These are phyloP conservation scores for Trichophyton schoenleinii DNA, from an alignment of 2,329 filamentous ascomycete species.

Conservation along the genomic window DNA sequence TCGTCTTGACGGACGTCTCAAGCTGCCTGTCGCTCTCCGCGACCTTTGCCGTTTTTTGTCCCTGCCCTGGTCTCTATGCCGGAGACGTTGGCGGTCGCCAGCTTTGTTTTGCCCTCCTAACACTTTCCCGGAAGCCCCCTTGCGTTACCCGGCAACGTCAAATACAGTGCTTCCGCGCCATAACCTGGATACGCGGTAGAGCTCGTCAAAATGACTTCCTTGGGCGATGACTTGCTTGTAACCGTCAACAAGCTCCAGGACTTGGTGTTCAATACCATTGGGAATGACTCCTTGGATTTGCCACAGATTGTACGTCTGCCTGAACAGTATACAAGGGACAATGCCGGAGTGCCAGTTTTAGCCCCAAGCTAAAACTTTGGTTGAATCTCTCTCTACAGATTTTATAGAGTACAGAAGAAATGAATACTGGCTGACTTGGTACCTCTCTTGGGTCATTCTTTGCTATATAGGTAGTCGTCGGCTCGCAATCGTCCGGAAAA, in stretches of 20 bases:
- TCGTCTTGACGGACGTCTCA: background rate
- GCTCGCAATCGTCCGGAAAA: constrained; percentile 95
- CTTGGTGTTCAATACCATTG: constrained; percentile 98
- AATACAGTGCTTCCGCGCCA: constrained; percentile 8
- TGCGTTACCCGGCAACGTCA: constrained; percentile 3
- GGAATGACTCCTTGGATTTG: constrained; percentile 92
- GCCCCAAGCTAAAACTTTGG: background rate
- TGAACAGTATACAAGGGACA: background rate
- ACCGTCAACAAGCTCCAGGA: constrained; percentile 98
- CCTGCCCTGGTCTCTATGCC: background rate
- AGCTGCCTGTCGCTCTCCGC: background rate
- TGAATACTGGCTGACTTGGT: background rate
- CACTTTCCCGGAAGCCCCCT: background rate
- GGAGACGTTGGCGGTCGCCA: background rate
- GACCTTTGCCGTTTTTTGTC: background rate
- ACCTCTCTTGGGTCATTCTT: constrained; percentile 14
- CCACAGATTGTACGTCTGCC: constrained; percentile 79
- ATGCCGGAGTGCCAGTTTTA: background rate
- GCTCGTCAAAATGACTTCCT: constrained; percentile 60
- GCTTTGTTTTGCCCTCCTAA: background rate
- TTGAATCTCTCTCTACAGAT: background rate
- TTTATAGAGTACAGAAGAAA: background rate
- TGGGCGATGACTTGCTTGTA: constrained; percentile 87
- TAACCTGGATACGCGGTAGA: constrained; percentile 9
- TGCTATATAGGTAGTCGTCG: constrained; percentile 70